Evolutionary conservation across 2,329 filamentous ascomycete species (phyloP).

Genomic region (Incumbomyces lentus): DNA sequence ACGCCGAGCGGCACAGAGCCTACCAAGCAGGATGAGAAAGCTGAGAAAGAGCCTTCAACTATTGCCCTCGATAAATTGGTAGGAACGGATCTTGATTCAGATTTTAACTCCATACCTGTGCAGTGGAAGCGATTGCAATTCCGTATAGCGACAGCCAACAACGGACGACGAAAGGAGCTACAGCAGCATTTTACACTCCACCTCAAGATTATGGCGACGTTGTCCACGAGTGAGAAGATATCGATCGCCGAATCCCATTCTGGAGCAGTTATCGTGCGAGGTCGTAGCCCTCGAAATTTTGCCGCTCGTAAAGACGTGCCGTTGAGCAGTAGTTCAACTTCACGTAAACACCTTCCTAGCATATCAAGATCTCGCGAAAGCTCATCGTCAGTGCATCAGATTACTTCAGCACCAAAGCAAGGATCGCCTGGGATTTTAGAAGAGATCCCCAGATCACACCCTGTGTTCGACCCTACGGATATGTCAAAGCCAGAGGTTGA

Average conservation of each 20-base stretch:
- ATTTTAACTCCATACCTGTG: slow-evolving; percentile 83
- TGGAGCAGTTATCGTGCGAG: slow-evolving; percentile 84
- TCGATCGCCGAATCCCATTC: slow-evolving; percentile 76
- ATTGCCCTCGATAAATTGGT: slow-evolving; percentile 61
- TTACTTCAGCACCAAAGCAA: slow-evolving; percentile 19
- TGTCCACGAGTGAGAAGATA: slow-evolving; percentile 73
- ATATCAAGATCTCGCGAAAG: slow-evolving; percentile 12
- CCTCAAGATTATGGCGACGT: slow-evolving; percentile 71
- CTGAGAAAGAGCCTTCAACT: slow-evolving; percentile 76
- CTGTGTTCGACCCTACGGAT: neutral
- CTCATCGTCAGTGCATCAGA: slow-evolving; percentile 17
- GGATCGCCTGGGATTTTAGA: slow-evolving; percentile 12
- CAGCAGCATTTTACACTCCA: slow-evolving; percentile 93
- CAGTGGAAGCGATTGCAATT: slow-evolving; percentile 93
- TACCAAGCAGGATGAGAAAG: slow-evolving; percentile 46
- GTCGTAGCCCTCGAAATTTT: slow-evolving; percentile 87
- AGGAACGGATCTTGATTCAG: slow-evolving; percentile 62
- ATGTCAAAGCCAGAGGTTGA: neutral
- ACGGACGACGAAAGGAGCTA: slow-evolving; percentile 84
- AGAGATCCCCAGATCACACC: slow-evolving; percentile 10
- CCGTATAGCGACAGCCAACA: slow-evolving; percentile 89
- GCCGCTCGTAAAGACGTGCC: slow-evolving; percentile 89
- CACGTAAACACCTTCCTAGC: slow-evolving; percentile 56
- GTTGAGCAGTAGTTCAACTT: slow-evolving; percentile 65
- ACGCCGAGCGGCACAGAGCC: slow-evolving; percentile 65